Conservation (phyloP, 2,329 filamentous ascomycete genomes). For the Scopulariopsis brevicaulis region DNA sequence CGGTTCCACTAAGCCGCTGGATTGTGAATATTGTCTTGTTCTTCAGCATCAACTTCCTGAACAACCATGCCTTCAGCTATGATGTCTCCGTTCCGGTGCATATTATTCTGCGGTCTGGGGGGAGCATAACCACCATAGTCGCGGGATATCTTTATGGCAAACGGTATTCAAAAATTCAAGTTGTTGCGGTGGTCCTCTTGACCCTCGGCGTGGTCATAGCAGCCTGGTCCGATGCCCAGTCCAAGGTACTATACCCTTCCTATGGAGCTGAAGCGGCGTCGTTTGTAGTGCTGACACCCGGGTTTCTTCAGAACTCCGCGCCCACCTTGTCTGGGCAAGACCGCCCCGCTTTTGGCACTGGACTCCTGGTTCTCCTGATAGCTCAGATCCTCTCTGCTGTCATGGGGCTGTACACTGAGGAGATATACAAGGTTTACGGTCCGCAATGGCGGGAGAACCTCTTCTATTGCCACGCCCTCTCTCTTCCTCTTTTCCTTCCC, state of each 20-base stretch:
- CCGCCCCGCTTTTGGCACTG: constrained; percentile 35
- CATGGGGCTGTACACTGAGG: constrained; percentile 92
- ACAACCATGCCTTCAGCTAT: constrained; percentile 97
- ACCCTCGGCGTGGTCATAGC: constrained; percentile 80
- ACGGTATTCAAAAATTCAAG: constrained; percentile 67
- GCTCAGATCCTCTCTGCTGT: constrained; percentile 85
- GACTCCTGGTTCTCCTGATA: constrained; percentile 71
- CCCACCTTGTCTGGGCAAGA: constrained; percentile 1
- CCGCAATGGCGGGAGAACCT: constrained; percentile 92
- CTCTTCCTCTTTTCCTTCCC: constrained; percentile 64
- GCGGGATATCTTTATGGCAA: constrained; percentile 85
- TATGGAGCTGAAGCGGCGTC: not conserved
- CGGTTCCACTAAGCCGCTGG: constrained; percentile 78
- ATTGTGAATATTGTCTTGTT: constrained; percentile 81
- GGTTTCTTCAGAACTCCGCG: constrained; percentile 6
- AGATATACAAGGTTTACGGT: constrained; percentile 75
- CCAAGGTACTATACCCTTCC: constrained; percentile 52
- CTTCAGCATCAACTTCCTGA: constrained; percentile 87
- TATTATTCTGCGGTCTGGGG: constrained; percentile 90
- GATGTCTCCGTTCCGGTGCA: constrained; percentile 93
- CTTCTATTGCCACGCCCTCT: constrained; percentile 79
- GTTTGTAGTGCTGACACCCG: not conserved
- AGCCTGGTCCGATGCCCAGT: constrained; percentile 78
- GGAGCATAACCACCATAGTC: constrained; percentile 88
- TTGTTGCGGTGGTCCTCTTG: constrained; percentile 70